Evolutionary conservation across 805 yeast species (phyloP).

Genomic region (Candida corydali): DNA sequence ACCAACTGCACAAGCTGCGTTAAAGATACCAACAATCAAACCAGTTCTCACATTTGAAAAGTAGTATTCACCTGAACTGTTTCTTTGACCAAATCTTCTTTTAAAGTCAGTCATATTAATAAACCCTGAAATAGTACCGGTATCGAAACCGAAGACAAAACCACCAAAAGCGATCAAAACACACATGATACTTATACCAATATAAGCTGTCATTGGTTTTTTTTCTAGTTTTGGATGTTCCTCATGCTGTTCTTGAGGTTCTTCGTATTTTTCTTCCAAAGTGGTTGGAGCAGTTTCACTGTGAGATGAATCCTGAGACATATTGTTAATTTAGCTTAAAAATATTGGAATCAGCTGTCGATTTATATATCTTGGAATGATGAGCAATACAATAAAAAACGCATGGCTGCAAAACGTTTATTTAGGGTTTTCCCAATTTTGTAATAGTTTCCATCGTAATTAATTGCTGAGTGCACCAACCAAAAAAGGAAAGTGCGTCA

Average conservation of each 20-base stretch:
- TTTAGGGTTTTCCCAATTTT: background rate
- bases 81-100: slow-evolving; percentile 47
- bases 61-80: slow-evolving; percentile 32
- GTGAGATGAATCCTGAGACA: slow-evolving; percentile 3
- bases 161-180: slow-evolving; percentile 68
- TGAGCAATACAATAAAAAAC: slow-evolving; percentile 5
- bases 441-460: background rate
- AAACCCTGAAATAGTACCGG: slow-evolving; percentile 73
- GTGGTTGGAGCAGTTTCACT: background rate
- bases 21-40: slow-evolving; percentile 52
- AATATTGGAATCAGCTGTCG: too few relatives aligned
- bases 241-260: background rate
- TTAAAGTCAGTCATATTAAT: slow-evolving; percentile 55
- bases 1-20: slow-evolving; percentile 70
- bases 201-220: slow-evolving; percentile 18
- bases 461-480: background rate
- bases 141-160: slow-evolving; percentile 72
- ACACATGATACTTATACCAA: slow-evolving; percentile 39
- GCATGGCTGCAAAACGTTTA: slow-evolving; percentile 7
- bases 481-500: too few relatives aligned
- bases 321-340: too few relatives aligned
- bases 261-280: background rate
- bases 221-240: background rate
- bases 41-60: slow-evolving; percentile 49
- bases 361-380: background rate